These are phyloP conservation scores for Parathielavia hyrcaniae DNA, from an alignment of 495 filamentous ascomycete species.

Conservation along the genomic window DNA sequence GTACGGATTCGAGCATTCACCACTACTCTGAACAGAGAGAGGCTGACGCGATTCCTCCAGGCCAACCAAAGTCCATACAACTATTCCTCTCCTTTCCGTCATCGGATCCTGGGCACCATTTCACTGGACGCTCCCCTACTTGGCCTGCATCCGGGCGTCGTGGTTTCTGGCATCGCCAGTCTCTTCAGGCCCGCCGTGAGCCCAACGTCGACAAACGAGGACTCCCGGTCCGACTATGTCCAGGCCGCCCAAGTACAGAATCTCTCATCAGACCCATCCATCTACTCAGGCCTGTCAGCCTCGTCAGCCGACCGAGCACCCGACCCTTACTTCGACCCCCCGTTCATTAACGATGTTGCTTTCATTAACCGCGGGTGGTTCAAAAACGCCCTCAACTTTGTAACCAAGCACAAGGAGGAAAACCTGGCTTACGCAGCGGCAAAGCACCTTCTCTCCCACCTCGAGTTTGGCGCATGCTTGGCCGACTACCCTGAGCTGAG, in stretches of 20 bases:
- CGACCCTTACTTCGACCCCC: constrained; percentile 66
- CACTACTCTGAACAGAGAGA: neutral
- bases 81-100: constrained; percentile 45
- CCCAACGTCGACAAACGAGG: constrained; percentile 24
- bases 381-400: constrained; percentile 64
- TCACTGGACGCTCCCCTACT: constrained; percentile 82
- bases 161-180: constrained; percentile 70
- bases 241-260: constrained; percentile 4
- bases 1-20: constrained; percentile 21
- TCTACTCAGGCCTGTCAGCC: constrained; percentile 32
- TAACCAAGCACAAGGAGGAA: constrained; percentile 66
- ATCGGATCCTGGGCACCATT: constrained; percentile 76
- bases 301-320: constrained; percentile 16
- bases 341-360: constrained; percentile 64
- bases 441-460: constrained; percentile 67
- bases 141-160: constrained; percentile 82
- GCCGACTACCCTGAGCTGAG: constrained; percentile 68
- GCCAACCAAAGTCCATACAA: constrained; percentile 14
- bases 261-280: constrained; percentile 34
- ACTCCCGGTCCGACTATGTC: neutral
- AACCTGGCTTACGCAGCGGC: constrained; percentile 62
- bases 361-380: constrained; percentile 59
- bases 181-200: constrained; percentile 59
- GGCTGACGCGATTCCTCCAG: constrained; percentile 14
- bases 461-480: constrained; percentile 76